A percentile compares a stretch with the other conserved stretches of the same genome.
These are phyloP conservation scores for Lepraria neglecta DNA, from an alignment of 495 filamentous ascomycete species.

Conservation along the genomic window DNA sequence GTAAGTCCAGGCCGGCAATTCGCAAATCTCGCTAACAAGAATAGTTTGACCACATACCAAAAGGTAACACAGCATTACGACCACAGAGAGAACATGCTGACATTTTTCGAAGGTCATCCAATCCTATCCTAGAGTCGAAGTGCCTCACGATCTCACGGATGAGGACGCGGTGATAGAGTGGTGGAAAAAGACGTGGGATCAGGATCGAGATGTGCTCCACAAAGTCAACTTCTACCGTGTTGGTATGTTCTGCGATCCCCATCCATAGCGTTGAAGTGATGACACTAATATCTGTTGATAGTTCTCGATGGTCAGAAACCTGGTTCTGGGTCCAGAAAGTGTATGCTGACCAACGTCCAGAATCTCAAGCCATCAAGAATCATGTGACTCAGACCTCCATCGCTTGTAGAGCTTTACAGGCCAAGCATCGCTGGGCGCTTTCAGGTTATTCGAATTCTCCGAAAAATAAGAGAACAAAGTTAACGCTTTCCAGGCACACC, in stretches of 20 bases:
- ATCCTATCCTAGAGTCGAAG: constrained; percentile 41
- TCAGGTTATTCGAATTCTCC: constrained; percentile 18
- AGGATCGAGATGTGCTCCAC: constrained; percentile 43
- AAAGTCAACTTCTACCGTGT: constrained; percentile 47
- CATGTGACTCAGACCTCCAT: constrained; percentile 39
- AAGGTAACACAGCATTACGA: too few relatives aligned
- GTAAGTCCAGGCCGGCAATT: background rate
- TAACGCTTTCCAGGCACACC: constrained; percentile 45
- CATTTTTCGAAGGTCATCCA: constrained; percentile 38
- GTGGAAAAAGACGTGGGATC: constrained; percentile 34
- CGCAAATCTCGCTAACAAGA: background rate
- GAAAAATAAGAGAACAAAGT: too few relatives aligned
- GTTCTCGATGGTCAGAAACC: constrained; percentile 11
- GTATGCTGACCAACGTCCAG: constrained; percentile 43
- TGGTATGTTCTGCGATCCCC: background rate
- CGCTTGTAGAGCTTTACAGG: constrained; percentile 49
- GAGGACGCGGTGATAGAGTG: constrained; percentile 32
- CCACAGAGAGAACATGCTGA: too few relatives aligned
- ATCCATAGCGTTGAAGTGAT: background rate
- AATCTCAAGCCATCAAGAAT: constrained; percentile 62
- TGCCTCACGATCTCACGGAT: constrained; percentile 29
- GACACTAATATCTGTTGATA: background rate
- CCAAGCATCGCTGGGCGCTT: constrained; percentile 52
- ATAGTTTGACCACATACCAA: constrained; percentile 44
- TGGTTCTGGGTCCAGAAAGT: background rate